Conservation (phyloP, 352 stramenopile genomes). For the Saprolegnia diclina region DNA sequence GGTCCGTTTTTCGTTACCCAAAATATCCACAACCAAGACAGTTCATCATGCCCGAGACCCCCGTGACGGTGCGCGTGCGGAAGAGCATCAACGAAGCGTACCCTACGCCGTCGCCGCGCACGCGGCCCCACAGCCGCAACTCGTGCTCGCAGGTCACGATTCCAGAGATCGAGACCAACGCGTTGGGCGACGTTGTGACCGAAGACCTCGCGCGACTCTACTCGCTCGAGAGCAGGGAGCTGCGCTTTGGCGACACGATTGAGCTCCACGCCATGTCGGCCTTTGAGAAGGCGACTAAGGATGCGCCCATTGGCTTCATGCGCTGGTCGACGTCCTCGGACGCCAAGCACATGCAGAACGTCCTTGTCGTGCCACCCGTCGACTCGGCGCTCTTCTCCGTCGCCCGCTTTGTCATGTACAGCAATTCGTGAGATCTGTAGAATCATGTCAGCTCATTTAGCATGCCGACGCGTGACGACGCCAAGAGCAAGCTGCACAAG, state of each 20-base stretch:
- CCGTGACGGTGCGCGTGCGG: too few relatives aligned
- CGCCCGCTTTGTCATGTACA: conserved; percentile 13
- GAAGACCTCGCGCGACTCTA: background rate
- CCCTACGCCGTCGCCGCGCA: background rate
- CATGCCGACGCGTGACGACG: background rate
- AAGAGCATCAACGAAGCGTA: background rate
- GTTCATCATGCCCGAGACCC: too few relatives aligned
- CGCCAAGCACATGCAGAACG: background rate
- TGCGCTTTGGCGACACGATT: background rate
- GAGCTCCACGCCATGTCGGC: background rate
- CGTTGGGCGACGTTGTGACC: background rate
- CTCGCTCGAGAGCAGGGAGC: background rate
- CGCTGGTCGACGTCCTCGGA: background rate
- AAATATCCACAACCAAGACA: too few relatives aligned
- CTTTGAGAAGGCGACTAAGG: background rate
- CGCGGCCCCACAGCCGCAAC: too few relatives aligned
- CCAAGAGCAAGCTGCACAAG: background rate
- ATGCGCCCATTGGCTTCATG: background rate
- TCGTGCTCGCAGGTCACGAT: background rate
- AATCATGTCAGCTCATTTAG: too few relatives aligned
- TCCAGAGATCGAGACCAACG: background rate
- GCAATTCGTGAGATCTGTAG: too few relatives aligned
- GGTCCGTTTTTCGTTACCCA: too few relatives aligned
- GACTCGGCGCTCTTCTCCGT: background rate
- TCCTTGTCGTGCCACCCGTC: background rate